Percentiles rank a stretch among this genome's conserved stretches.
Conservation (phyloP, 352 stramenopile species). For the Pythium aquatile region DNA sequence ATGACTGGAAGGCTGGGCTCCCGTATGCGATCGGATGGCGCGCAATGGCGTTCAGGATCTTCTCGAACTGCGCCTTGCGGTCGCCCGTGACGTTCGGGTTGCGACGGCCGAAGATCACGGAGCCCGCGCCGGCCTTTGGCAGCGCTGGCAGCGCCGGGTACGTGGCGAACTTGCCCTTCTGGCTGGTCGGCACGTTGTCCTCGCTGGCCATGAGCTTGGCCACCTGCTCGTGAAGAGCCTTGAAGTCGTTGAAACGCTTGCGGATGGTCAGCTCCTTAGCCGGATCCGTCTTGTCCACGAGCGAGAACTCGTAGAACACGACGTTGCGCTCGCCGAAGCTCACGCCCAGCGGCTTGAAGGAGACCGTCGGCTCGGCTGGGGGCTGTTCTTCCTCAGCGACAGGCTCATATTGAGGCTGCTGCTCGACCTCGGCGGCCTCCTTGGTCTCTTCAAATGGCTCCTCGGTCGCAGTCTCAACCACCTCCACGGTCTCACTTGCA, state of each 20-base stretch:
- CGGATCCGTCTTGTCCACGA: constrained; percentile 38
- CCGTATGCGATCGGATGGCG: constrained; percentile 48
- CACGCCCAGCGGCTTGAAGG: constrained; percentile 46
- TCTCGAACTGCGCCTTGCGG: constrained; percentile 54
- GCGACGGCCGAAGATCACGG: constrained; percentile 42
- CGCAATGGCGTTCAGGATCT: constrained; percentile 64
- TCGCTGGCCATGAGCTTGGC: constrained; percentile 56
- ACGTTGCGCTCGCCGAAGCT: constrained; percentile 49
- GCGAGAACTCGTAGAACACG: constrained; percentile 65
- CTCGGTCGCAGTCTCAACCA: constrained; percentile 5
- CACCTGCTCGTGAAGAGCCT: constrained; percentile 50
- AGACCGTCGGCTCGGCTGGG: constrained; percentile 23
- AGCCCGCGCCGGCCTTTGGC: constrained; percentile 40
- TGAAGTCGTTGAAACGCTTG: constrained; percentile 82
- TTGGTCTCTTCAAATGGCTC: constrained; percentile 24
- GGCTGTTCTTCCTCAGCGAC: constrained; percentile 23
- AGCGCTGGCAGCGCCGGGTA: constrained; percentile 61
- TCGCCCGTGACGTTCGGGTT: constrained; percentile 57
- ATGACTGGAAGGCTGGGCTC: constrained; percentile 45
- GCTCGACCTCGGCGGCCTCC: constrained; percentile 15
- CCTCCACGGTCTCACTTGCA: constrained; percentile 21
- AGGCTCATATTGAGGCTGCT: constrained; percentile 19
- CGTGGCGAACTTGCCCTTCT: constrained; percentile 54
- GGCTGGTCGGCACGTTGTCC: constrained; percentile 41
- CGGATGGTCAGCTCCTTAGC: constrained; percentile 45